Conservation (phyloP, 2,329 filamentous ascomycete species). For the Botrytis aclada region DNA sequence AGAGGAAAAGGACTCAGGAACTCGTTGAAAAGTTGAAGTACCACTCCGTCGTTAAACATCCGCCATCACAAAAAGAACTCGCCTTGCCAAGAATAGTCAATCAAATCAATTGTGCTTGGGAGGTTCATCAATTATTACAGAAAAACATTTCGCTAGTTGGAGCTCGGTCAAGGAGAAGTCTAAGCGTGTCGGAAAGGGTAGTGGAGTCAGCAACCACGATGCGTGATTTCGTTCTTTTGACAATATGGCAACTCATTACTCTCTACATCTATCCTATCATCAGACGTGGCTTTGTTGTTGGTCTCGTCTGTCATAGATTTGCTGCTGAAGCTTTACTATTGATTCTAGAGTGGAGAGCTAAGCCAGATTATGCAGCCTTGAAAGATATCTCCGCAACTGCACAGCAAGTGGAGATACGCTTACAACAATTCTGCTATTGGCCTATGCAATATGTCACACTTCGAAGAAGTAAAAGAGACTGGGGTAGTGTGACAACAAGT, state of each 20-base stretch:
- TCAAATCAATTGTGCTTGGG: slow-evolving; percentile 94
- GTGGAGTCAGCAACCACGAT: slow-evolving; percentile 89
- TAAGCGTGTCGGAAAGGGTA: slow-evolving; percentile 91
- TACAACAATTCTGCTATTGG: slow-evolving; percentile 99
- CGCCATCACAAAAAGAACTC: slow-evolving; percentile 76
- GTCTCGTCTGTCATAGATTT: slow-evolving; percentile 75
- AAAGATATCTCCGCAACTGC: slow-evolving; percentile 97
- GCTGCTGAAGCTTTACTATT: slow-evolving; percentile 75
- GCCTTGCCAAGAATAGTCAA: slow-evolving; percentile 79
- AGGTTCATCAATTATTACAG: slow-evolving; percentile 80
- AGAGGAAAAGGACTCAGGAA: slow-evolving; percentile 58
- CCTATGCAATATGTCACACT: slow-evolving; percentile 93
- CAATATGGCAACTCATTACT: slow-evolving; percentile 67
- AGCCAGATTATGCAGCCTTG: slow-evolving; percentile 75
- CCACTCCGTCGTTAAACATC: slow-evolving; percentile 77
- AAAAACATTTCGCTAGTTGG: slow-evolving; percentile 87
- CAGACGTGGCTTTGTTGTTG: slow-evolving; percentile 69
- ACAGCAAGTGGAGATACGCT: slow-evolving; percentile 92
- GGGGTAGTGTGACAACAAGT: slow-evolving; percentile 92
- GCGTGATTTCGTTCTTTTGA: slow-evolving; percentile 69
- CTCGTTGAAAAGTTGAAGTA: slow-evolving; percentile 83
- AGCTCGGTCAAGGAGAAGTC: slow-evolving; percentile 72
- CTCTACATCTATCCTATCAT: slow-evolving; percentile 77
- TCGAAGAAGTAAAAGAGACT: slow-evolving; percentile 83
- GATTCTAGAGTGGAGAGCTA: slow-evolving; percentile 79